Base-by-base conservation (phyloP, 371 early-diverging fungal genomes). In the Zychaea mexicana region DNA sequence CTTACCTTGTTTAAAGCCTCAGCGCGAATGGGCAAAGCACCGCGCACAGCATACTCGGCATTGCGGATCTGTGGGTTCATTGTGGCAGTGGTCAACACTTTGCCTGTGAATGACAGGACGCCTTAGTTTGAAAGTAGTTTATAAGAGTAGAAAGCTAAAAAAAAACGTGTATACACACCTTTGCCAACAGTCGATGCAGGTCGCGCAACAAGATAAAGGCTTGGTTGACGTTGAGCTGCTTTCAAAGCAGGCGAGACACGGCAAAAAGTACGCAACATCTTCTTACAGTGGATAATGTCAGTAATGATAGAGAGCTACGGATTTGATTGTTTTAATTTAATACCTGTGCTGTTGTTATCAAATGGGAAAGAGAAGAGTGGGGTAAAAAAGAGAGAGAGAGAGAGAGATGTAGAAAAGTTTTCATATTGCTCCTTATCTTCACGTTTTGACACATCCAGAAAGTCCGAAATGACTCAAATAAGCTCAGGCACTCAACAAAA, bases 31-130 rank as follows among this genome's bases (percentile, higher is more conserved):
- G 99, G 97, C 46, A 96, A 82, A 61, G 89, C 94, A 47, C 99
- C 99, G 47, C 99, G 91, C 9, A 98, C 99, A 46, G 99, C 98
- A 71, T 98, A 98, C 65, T 97, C 93, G 55, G 94, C 93, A 31
- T 85, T 79, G 64, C 81, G 81, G 62, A 96, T 73, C 49, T 85
- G 71, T 30, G 86, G 87, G 69, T 93, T 94, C 76, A 94, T 90
- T 17, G 78, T 85, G 19, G 86, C 85, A 21, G 79, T 45, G 28
- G 77, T 88, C 42, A 95, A 81, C 4, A 92, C 86, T 65, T 87
- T 89, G 24, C 45, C 45, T 45, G n/a, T n/a, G n/a, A n/a, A n/a
- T n/a, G n/a, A n/a, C n/a, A n/a, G n/a, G n/a, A n/a, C n/a, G n/a
- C n/a, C n/a, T n/a, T n/a, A n/a, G n/a, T n/a, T n/a, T n/a, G n/a